phyloP scores from a whole-genome alignment of 73 alveolate species.

The Paramecium caudatum region DNA sequence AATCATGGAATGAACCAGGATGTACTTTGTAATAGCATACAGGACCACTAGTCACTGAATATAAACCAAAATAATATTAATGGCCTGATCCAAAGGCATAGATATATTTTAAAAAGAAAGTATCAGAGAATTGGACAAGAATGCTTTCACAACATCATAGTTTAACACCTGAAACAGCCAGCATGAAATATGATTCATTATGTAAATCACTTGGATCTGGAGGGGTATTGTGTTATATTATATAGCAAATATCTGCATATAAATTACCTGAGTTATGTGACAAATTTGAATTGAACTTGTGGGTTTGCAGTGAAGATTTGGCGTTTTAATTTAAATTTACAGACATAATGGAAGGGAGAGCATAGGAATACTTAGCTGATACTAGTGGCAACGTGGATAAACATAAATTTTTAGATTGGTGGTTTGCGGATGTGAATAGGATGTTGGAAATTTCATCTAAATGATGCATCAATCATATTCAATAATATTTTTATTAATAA shows the following conservation, averaged over 20 bases:
- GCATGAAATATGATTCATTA: constrained; percentile 58
- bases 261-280: constrained; percentile 91
- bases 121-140: constrained; percentile 88
- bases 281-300: constrained; percentile 85
- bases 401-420: constrained; percentile 68
- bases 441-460: constrained; percentile 33
- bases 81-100: constrained; percentile 98
- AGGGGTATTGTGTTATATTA: background rate
- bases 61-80: constrained; percentile 82
- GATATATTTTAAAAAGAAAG: constrained; percentile 87
- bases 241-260: constrained; percentile 55
- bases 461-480: background rate
- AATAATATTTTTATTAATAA: constrained; percentile 45
- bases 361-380: constrained; percentile 87
- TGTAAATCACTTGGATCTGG: constrained; percentile 61
- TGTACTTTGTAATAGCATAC: constrained; percentile 91
- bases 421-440: constrained; percentile 70
- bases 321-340: constrained; percentile 92
- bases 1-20: constrained; percentile 95
- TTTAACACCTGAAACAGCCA: constrained; percentile 65
- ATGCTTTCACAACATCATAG: constrained; percentile 56
- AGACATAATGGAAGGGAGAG: constrained; percentile 90
- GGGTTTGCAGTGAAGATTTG: constrained; percentile 94
- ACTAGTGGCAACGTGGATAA: constrained; percentile 81
- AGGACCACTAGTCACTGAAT: constrained; percentile 90